Evolutionary conservation across 2,329 filamentous ascomycete species (phyloP), one percentile per base, ranked within the genome.

Genomic region (Periconia macrospinosa): DNA sequence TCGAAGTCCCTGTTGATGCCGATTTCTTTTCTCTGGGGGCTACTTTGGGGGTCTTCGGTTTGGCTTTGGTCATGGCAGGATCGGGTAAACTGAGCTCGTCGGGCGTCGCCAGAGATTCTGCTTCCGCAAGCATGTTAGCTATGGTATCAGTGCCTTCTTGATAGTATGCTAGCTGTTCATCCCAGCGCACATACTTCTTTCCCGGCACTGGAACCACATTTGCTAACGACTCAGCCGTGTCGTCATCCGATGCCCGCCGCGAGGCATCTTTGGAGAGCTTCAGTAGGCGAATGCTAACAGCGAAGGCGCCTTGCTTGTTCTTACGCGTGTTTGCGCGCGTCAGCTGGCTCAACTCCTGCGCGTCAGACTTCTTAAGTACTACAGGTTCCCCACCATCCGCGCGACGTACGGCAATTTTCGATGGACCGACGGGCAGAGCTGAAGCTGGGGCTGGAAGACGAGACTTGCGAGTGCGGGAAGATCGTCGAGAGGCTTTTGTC

Each of bases 291-390:
- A 76, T 58, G n/a, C 63, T 68, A 43, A 79, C 79, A 49, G 75
- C 64, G 20, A 80, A 58, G 15, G 75, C 71, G 20, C 74, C 75
- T 44, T 75, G 75, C 54, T 81, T 82, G 64, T 82, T 82, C 63
- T 77, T 78, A 41, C 76, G 71, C 9, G 80, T 82, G 59, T 82
- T 82, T 47, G 66, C 68, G 33, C 75, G 72, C 1, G 79, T 82
- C 15, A 75, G 50, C 11, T 74, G 62, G 11, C 78, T 72, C 9
- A 81, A 63, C 52, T 79, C 75, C 54, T 81, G 79, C 15, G 79
- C 78, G 53, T 81, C 78, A 6, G 75, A 75, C 57, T 75, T 76
- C 65, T 78, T 79, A 30, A 81, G 68, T 10, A 76, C 65, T 8
- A 81, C 72, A 5, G 74, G 74, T 52, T 77, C 75, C 10, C 67